These are phyloP conservation scores for Eucalyptus cloeziana DNA, from an alignment of 345 rosid genomes.

Conservation along the genomic window DNA sequence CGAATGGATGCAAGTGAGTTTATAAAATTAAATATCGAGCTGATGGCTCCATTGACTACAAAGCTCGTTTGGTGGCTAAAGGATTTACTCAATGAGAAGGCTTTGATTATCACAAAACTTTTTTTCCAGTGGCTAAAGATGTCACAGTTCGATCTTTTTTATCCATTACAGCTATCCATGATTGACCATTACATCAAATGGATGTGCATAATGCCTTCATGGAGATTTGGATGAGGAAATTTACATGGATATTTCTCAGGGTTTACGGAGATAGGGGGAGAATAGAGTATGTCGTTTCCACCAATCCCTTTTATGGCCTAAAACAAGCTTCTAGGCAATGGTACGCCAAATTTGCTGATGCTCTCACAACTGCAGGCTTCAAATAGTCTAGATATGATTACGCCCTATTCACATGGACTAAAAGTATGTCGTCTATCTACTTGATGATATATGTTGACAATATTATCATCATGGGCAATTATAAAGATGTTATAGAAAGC, in stretches of 20 bases:
- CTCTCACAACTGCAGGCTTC: not conserved
- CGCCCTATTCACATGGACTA: not conserved
- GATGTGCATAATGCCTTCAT: not conserved
- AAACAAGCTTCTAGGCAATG: not conserved
- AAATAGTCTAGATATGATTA: not conserved
- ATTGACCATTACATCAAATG: not conserved
- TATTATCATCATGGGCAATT: not conserved
- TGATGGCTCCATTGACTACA: rapidly evolving
- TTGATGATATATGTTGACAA: not conserved
- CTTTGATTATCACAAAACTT: not conserved
- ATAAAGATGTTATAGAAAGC: too few species aligned
- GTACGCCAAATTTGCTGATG: too few species aligned
- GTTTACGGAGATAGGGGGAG: not conserved
- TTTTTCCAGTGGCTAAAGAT: not conserved
- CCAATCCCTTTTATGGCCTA: too few species aligned
- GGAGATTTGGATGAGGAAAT: not conserved
- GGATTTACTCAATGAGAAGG: rapidly evolving
- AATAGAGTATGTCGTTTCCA: not conserved
- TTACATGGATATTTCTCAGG: not conserved
- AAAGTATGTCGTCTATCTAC: too few species aligned
- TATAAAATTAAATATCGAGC: too few species aligned
- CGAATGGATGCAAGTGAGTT: not conserved
- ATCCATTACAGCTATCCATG: rapidly evolving
- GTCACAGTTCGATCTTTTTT: not conserved
- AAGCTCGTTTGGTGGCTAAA: not conserved